Conservation (phyloP, 1,284 basidiomycete genomes). For the Rugosomyces carneus region DNA sequence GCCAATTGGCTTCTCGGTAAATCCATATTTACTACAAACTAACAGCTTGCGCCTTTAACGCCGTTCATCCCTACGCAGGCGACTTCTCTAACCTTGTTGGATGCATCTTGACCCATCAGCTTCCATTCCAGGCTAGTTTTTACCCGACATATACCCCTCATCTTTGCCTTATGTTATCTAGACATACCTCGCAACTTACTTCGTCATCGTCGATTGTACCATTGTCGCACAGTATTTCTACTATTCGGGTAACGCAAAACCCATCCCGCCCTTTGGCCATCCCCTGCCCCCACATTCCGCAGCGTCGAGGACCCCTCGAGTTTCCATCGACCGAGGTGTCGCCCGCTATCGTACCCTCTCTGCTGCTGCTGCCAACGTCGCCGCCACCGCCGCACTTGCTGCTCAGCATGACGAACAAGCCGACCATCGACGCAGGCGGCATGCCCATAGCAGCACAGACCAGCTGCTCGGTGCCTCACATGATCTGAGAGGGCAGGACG, state of each 20-base stretch:
- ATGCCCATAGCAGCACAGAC: slow-evolving; percentile 18
- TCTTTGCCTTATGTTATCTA: slow-evolving; percentile 26
- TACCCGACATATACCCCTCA: slow-evolving; percentile 4
- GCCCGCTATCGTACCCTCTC: slow-evolving; percentile 66
- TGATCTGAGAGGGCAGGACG: slow-evolving; percentile 24
- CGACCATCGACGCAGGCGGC: slow-evolving; percentile 19
- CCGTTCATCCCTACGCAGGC: slow-evolving; percentile 39
- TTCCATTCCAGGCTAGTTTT: slow-evolving; percentile 82
- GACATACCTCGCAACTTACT: slow-evolving; percentile 87
- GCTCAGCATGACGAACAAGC: slow-evolving; percentile 47
- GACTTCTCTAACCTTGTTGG: slow-evolving; percentile 88
- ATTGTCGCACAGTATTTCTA: slow-evolving; percentile 77
- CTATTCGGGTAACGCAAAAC: slow-evolving; percentile 45
- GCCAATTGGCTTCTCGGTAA: slow-evolving; percentile 87
- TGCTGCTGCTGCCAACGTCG: slow-evolving; percentile 59
- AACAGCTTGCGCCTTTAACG: background rate
- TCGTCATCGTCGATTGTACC: slow-evolving; percentile 72
- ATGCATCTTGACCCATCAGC: slow-evolving; percentile 84
- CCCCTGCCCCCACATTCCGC: slow-evolving; percentile 34
- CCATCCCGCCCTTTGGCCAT: slow-evolving; percentile 20
- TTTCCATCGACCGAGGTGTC: slow-evolving; percentile 42
- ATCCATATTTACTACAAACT: slow-evolving; percentile 1
- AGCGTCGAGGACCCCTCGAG: slow-evolving; percentile 36
- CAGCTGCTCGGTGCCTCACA: slow-evolving; percentile 10
- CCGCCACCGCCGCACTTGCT: slow-evolving; percentile 57